Base-by-base conservation (phyloP, 208 protist genomes). In the Wallacemonas collosoma region DNA sequence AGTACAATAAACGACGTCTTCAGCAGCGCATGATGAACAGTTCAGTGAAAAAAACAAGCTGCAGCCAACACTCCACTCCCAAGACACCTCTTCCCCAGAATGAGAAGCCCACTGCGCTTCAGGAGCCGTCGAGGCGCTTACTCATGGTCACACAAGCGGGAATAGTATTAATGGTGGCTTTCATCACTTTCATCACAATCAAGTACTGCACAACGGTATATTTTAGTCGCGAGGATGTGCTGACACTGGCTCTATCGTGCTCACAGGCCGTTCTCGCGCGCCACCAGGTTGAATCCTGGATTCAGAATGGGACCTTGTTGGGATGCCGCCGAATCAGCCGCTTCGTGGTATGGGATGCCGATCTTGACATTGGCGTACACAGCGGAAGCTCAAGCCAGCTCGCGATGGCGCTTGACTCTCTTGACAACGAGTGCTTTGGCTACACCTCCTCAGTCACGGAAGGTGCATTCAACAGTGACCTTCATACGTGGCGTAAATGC, bases 271-370 rank as follows among this genome's bases (percentile, higher is more conserved):
- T 92, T 8, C 73, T 95, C 4, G 40, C 63, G 12, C 50, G 72
- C n/a, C 35, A 84, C 14, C 66, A 62, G 35, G 68, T 81, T 7
- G 36, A 77, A 26, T 81, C 77, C 68, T 95, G 90, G 90, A 65
- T 95, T 26, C 80, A 85, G 69, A 93, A 93, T 63, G 90, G 90
- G 53, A 95, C 88, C 9, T 80, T 95, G 56, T 79, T 95, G 7
- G 90, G 90, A 14, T 83, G 76, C 53, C 86, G 74, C 15, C 75
- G 90, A 9, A 67, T 93, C 41, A 87, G 88, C 11, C 80, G 85
- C 17, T 77, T 95, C n/a, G 75, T 95, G 47, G 67, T 95, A 54
- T 95, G 90, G 90, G 90, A 95, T 70, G 80, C 85, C 1, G 90
- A 95, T 64, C 77, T 95, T n/a, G 88, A 93, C 67, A 77, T 93